Evolutionary conservation across 1,284 basidiomycete genomes (phyloP), one percentile per base, ranked within the genome.

Genomic region (Pseudozyma sp.): DNA sequence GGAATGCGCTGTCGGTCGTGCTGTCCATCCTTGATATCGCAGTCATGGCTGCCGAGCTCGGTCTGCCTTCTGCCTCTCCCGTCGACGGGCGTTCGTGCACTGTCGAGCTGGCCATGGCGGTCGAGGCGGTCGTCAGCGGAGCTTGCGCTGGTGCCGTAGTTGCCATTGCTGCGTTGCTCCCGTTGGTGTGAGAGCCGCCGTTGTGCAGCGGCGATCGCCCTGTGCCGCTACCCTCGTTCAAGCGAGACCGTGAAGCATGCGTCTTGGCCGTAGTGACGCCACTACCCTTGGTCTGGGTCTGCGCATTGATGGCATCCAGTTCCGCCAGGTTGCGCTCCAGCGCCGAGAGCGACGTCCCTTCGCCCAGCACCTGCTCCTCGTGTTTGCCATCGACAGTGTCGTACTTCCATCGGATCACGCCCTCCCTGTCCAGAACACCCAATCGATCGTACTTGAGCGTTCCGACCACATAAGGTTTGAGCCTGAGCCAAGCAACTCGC

Each of bases 381-480:
- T 61, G 43, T 29, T 43, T 51, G 9, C 78, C 76, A 34, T 77
- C 71, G 2, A 71, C 19, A n/a, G 70, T 68, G 7, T 68, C 59
- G 39, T 81, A 81, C 16, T 54, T 56, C 80, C 80, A 81, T 0
- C 58, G 50, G 16, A 81, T 68, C 17, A 67, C 64, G 7, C 79
- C 79, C 40, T 81, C 72, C 6, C 29, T 52, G 30, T 69, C 65
- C 9, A 54, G 46, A 14, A 78, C 71, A 16, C 65, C 48, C 72
- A 75, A 68, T 7, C 80, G 72, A 42, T 75, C 64, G 60, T 71
- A 75, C 54, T 69, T 72, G 54, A 71, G 67, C n/a, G 54, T 70
- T 7, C 79, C 80, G 10, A 78, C 58, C 29, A 79, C 68, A 49
- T 80, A 81, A 1, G 80, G 80, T 49, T 68, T 71, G 37, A 78